These are phyloP conservation scores for Cicer yamashitae DNA, from an alignment of 306 rosid genomes.

Conservation along the genomic window DNA sequence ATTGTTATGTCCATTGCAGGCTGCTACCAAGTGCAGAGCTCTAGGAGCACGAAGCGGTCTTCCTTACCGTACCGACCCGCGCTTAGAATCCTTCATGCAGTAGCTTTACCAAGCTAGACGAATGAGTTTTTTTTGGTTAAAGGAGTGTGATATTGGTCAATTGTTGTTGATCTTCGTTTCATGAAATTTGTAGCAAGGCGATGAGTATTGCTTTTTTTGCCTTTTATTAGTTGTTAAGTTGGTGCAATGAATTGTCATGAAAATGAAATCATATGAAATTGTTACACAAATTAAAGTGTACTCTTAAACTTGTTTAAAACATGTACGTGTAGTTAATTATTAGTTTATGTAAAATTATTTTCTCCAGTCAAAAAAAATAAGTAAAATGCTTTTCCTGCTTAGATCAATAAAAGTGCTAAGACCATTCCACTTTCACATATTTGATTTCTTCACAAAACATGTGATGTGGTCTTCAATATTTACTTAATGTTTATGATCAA, in stretches of 20 bases:
- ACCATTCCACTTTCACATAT: no score
- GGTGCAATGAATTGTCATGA: background rate
- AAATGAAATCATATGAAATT: background rate
- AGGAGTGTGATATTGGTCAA: background rate
- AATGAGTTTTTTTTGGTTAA: background rate
- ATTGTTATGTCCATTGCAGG: slow-evolving; percentile 56
- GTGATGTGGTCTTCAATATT: no score
- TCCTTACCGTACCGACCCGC: slow-evolving; percentile 58
- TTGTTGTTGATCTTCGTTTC: background rate
- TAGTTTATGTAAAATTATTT: no score
- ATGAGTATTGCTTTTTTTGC: background rate
- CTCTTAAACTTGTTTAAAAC: background rate
- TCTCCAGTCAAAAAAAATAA: no score
- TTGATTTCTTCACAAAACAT: no score
- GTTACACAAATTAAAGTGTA: background rate
- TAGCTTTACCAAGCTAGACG: slow-evolving; percentile 17
- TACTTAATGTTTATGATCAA: no score
- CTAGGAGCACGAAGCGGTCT: slow-evolving; percentile 84
- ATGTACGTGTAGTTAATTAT: background rate
- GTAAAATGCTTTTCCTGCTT: no score
- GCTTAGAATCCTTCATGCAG: slow-evolving; percentile 55
- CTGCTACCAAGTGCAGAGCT: slow-evolving; percentile 75
- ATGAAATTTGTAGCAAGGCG: background rate
- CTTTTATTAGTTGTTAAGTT: background rate
- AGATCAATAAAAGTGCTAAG: no score